Conservation (phyloP, 257 asterid genomes). For the Leptodermis oblonga region DNA sequence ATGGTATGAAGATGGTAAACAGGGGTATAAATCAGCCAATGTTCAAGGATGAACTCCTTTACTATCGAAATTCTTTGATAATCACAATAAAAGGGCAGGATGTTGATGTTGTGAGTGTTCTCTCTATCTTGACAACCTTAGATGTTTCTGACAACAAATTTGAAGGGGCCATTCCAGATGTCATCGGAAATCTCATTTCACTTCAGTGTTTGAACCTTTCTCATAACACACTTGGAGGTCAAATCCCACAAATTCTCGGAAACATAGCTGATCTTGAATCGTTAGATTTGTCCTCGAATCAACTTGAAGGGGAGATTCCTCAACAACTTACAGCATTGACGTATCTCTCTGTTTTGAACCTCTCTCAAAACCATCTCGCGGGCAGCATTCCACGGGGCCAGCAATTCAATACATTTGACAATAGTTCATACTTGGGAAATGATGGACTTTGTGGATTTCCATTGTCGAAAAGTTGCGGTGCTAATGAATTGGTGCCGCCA, state of each 20-base stretch:
- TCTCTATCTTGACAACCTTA: neutral
- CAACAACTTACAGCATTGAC: conserved; percentile 14
- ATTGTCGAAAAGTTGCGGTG: conserved; percentile 11
- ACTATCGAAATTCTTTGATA: neutral
- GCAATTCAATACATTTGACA: conserved; percentile 25
- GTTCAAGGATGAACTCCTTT: neutral
- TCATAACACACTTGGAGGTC: conserved; percentile 21
- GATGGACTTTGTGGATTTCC: conserved; percentile 27
- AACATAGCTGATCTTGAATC: conserved; percentile 21
- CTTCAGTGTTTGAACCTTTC: conserved; percentile 19
- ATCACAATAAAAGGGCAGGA: conserved; percentile 7
- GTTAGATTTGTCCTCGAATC: conserved; percentile 28
- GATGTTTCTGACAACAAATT: conserved; percentile 26
- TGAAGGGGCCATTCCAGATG: conserved; percentile 16
- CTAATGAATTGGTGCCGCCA: neutral
- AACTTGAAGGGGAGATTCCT: conserved; percentile 28
- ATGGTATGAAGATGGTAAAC: conserved; percentile 16
- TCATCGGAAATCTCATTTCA: neutral
- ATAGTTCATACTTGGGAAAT: conserved; percentile 20
- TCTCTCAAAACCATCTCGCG: conserved; percentile 24
- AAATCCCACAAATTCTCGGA: conserved; percentile 22
- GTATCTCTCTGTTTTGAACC: conserved; percentile 22
- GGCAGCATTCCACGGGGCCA: conserved; percentile 25
- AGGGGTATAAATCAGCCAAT: neutral
- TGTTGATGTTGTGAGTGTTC: neutral